These are phyloP conservation scores for Monosporascus sp. DNA, from an alignment of 2,329 filamentous ascomycete species.

Conservation along the genomic window DNA sequence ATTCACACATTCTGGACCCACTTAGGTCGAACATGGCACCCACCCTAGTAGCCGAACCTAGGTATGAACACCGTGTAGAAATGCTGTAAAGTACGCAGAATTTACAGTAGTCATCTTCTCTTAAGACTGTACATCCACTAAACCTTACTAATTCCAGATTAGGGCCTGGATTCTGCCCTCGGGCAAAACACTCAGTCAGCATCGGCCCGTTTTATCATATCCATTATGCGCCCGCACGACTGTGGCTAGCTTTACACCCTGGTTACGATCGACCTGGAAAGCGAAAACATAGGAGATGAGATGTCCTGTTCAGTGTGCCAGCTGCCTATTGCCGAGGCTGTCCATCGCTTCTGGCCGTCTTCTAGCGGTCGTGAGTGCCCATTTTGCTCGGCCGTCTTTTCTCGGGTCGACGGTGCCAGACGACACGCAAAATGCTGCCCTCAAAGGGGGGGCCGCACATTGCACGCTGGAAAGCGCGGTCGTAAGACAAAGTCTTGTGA, in stretches of 20 bases:
- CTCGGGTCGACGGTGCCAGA: constrained; percentile 3
- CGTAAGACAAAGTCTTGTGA: constrained; percentile 4
- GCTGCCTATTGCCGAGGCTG: neutral
- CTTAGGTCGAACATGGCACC: neutral
- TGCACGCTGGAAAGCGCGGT: constrained; percentile 2
- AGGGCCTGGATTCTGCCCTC: constrained; percentile 2
- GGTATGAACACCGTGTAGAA: neutral
- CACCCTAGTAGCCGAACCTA: neutral
- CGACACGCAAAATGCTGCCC: constrained; percentile 6
- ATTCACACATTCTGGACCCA: constrained; percentile 7
- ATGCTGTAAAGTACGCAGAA: neutral
- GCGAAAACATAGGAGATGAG: neutral
- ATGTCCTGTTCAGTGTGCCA: constrained; percentile 1
- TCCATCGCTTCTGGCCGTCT: neutral
- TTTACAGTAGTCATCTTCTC: neutral
- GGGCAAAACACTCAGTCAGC: constrained; percentile 2
- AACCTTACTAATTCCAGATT: neutral
- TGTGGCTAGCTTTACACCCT: neutral
- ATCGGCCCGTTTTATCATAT: neutral
- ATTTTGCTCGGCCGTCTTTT: constrained; percentile 2
- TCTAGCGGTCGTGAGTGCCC: constrained; percentile 1
- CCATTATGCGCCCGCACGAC: neutral
- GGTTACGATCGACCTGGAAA: neutral
- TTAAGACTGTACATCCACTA: neutral
- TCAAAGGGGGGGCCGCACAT: neutral